Conservation (phyloP, 1,284 basidiomycete genomes). For the Ganoderma meredithae region DNA sequence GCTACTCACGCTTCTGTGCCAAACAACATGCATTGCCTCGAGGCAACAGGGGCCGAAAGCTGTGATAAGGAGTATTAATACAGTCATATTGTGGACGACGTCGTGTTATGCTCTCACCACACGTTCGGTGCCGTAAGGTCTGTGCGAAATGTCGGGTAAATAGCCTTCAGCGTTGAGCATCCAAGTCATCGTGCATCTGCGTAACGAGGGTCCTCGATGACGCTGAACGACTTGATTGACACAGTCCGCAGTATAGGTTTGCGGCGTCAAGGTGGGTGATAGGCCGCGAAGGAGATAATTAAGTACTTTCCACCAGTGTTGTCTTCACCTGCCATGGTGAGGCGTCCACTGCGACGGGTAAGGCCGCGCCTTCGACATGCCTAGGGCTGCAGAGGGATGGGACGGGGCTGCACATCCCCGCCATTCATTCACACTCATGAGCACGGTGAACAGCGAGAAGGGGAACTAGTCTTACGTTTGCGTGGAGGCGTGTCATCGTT, state of each 20-base stretch:
- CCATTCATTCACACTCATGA: background rate
- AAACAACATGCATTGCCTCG: constrained; percentile 8
- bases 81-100: background rate
- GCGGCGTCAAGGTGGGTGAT: background rate
- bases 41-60: background rate
- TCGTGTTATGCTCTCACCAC: background rate
- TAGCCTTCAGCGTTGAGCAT: background rate
- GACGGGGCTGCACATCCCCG: background rate
- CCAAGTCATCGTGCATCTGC: background rate
- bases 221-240: background rate
- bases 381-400: background rate
- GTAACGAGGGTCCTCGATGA: background rate
- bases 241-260: background rate
- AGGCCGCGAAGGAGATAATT: background rate
- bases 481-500: background rate
- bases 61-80: constrained; percentile 6
- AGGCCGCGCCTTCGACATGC: background rate
- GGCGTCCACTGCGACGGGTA: background rate
- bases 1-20: background rate
- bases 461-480: constrained; percentile 1
- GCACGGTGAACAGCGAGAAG: background rate
- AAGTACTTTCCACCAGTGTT: background rate
- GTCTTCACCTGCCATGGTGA: background rate
- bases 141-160: background rate
- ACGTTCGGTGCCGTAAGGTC: background rate